phyloP scores from a whole-genome alignment of 208 protist genomes.

The Novymonas esmeraldas region DNA sequence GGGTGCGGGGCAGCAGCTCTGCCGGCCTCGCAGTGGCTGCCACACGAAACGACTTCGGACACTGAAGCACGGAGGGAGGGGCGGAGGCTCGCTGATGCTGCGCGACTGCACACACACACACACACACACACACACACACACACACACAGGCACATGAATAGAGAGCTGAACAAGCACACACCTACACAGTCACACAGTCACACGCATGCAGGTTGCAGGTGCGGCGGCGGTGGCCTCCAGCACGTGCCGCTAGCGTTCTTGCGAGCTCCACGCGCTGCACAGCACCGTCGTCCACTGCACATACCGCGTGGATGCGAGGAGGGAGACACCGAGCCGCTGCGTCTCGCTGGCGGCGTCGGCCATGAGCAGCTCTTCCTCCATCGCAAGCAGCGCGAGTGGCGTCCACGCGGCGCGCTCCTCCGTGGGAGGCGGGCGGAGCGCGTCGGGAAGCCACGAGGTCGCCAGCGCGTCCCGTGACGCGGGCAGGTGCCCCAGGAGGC shows the following conservation, averaged over 20 bases:
- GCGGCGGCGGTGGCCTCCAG: neutral
- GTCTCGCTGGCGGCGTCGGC: neutral
- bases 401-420: neutral
- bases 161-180: neutral
- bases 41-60: too few relatives aligned
- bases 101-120: too few relatives aligned
- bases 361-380: slow-evolving; percentile 16
- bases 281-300: slow-evolving; percentile 14
- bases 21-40: too few relatives aligned
- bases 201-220: neutral
- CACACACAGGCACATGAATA: too few relatives aligned
- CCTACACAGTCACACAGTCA: neutral
- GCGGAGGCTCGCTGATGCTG: too few relatives aligned
- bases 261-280: slow-evolving; percentile 9
- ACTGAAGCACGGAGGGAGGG: too few relatives aligned
- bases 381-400: slow-evolving; percentile 14
- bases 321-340: slow-evolving; percentile 9
- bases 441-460: slow-evolving; percentile 16
- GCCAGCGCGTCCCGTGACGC: slow-evolving; percentile 13
- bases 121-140: too few relatives aligned
- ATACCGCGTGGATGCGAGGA: slow-evolving; percentile 17
- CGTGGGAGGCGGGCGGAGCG: neutral
- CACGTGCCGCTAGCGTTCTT: neutral
- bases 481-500: slow-evolving; percentile 23
- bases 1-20: too few relatives aligned